Evolutionary conservation across 1,139 yeast species (phyloP), one percentile per base, ranked within the genome.

Genomic region (Protomyces gravidus): DNA sequence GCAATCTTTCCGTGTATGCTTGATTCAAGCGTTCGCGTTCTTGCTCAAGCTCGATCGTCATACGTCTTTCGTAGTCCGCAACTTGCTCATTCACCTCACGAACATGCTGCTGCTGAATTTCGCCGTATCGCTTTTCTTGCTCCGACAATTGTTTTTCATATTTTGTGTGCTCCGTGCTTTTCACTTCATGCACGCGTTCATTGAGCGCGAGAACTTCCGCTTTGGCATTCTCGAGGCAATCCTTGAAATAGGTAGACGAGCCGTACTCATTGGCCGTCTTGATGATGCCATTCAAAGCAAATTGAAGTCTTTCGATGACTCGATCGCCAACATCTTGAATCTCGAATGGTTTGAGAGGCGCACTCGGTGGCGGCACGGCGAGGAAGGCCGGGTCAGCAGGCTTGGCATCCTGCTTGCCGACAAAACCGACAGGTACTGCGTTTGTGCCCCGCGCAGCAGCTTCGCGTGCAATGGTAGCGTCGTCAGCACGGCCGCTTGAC

Each of bases 11-110:
- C 64, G 81, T 77, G 70, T 85, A 85, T 66, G 82, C 83, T 59
- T 78, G 72, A 65, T 86, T 85, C 66, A 90, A 78, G 64, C 80
- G 80, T 59, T 76, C 70, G 68, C 86, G 85, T 68, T 86, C 88
- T 17, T 76, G 75, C 63, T 85, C 80, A 68, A 82, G 85, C 59
- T 82, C 77, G 15, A 80, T 72, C 62, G 79, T 76, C 69, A 84
- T 78, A 64, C 82, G 81, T 30, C 78, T 76, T 65, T 79, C 80
- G 47, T 78, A 80, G 26, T 73, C 74, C 45, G 77, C 77, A 59
- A 81, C 73, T 39, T 74, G 48, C 72, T 67, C 62, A 66, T 62
- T 45, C 60, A 60, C 47, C n/a, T 45, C 50, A n/a, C 61, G 45
- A 52, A 62, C 48, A 36, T 61, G 55, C 28, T 50, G 48, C 32